Evolutionary conservation across 2,329 filamentous ascomycete genomes (phyloP), one percentile per base, ranked within the genome.

Genomic region (Hypoxylon sp.): DNA sequence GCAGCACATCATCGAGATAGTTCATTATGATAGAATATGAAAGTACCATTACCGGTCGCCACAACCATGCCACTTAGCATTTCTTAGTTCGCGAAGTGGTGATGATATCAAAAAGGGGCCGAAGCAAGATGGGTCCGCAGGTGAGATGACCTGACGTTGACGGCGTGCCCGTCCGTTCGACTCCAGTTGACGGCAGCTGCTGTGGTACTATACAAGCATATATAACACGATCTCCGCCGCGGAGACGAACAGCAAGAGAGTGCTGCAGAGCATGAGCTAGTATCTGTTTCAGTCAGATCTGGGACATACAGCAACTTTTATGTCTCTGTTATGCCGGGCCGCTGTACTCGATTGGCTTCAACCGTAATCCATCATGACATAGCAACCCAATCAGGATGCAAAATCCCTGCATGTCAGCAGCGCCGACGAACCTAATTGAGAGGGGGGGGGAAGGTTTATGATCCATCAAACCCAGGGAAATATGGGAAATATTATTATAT

Each of bases 221-320:
- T 17, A 41, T 17, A 39, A 49, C 50, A 67, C 58, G 60, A 56
- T 65, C 64, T 59, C 58, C 67, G 67, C 60, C 61, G 51, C 56
- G 56, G 66, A 64, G 67, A 67, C 61, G 61, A 61, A 64, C 54
- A 59, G 48, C 59, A 59, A 44, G 44, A 53, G 52, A 53, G 59
- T 61, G 55, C 60, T 68, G 67, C 60, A 68, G 66, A 64, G 59
- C 64, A 66, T 63, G 65, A 62, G 66, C 62, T 61, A 15, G 44
- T 64, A 52, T 59, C 51, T 71, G 72, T 73, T 71, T 73, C 69
- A 71, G 71, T 73, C 69, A 72, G 72, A 73, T 73, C 71, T 73
- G 68, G 71, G 63, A 73, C 71, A 71, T 69, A 68, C 70, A 70
- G 59, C 60, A 59, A 64, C 47, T 56, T 48, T 70, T 65, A 70